A percentile compares a stretch with the other conserved stretches of the same genome.
phyloP scores from a whole-genome alignment of 805 yeast genomes.

The Kluyveromyces dobzhanskii region DNA sequence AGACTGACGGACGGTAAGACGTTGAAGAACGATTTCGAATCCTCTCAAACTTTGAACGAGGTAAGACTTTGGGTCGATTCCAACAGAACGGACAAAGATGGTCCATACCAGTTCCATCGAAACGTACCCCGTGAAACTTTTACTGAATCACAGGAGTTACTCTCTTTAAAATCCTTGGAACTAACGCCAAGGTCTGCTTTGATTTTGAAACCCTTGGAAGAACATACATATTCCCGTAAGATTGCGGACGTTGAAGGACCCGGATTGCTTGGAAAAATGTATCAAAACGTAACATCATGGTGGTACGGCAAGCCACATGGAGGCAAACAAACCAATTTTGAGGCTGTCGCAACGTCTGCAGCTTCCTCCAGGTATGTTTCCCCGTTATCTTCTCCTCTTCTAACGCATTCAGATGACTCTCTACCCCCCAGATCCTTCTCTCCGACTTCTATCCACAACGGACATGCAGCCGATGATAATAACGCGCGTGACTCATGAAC shows the following conservation, averaged over 20 bases:
- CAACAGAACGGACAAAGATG: constrained; percentile 40
- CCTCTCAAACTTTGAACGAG: constrained; percentile 38
- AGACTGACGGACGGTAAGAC: constrained; percentile 62
- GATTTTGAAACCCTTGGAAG: constrained; percentile 54
- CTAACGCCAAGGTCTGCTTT: constrained; percentile 68
- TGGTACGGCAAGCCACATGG: constrained; percentile 18
- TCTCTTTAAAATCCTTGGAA: constrained; percentile 44
- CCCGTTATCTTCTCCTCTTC: constrained; percentile 11
- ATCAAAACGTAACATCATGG: constrained; percentile 29
- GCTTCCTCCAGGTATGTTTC: constrained; percentile 14
- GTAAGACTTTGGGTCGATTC: constrained; percentile 57
- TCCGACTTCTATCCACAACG: constrained; percentile 7
- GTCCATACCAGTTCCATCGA: constrained; percentile 40
- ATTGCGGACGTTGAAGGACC: constrained; percentile 22
- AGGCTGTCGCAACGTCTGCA: constrained; percentile 7
- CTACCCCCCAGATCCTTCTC: constrained; percentile 26
- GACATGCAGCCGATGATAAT: no score
- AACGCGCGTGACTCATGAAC: no score
- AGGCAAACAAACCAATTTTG: background rate
- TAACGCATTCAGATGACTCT: constrained; percentile 10
- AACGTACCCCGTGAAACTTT: constrained; percentile 57
- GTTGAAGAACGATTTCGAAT: constrained; percentile 41
- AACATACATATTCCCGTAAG: constrained; percentile 16
- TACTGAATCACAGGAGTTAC: constrained; percentile 51
- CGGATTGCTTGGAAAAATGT: constrained; percentile 28